phyloP scores from a whole-genome alignment of 139 green algal genomes.

The Auxenochlorella pyrenoidosa region DNA sequence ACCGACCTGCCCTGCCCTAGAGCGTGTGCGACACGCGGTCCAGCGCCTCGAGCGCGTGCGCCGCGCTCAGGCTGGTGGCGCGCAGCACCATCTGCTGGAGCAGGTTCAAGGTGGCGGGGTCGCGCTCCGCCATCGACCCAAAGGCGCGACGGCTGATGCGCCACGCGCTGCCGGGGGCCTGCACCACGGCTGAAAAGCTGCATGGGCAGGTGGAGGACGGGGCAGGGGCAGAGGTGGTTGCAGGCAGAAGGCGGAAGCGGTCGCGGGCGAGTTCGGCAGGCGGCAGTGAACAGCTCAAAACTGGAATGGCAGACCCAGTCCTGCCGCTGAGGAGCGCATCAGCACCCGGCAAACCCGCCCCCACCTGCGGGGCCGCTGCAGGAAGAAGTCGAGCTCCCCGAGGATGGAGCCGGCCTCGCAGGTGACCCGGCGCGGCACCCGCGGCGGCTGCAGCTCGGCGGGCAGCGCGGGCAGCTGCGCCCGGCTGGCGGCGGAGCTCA shows the following conservation, averaged over 20 bases:
- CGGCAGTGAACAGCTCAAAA: neutral
- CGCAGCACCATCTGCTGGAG: conserved; percentile 50
- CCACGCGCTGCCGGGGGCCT: conserved; percentile 8
- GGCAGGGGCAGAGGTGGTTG: neutral
- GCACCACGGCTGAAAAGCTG: conserved; percentile 9
- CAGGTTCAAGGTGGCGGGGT: conserved; percentile 21
- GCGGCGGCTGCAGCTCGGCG: neutral
- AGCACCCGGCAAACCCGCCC: too few relatives aligned
- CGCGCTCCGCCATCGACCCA: neutral
- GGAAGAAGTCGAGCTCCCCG: conserved; percentile 57
- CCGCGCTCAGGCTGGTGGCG: conserved; percentile 30
- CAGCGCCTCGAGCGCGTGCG: conserved; percentile 48
- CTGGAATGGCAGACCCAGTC: too few relatives aligned
- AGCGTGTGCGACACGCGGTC: conserved; percentile 25
- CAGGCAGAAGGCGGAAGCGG: neutral
- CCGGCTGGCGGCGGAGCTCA: conserved; percentile 3
- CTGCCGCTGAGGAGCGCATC: too few relatives aligned
- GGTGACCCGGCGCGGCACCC: neutral
- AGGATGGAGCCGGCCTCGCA: conserved; percentile 43
- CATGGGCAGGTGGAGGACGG: neutral
- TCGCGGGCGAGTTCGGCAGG: neutral
- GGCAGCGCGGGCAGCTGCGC: neutral
- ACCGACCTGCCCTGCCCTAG: neutral
- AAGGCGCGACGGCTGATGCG: neutral
- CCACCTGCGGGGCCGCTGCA: conserved; percentile 49